Evolutionary conservation across 257 asterid genomes (phyloP), one percentile per base, ranked within the genome.

Genomic region (Misopates orontium): DNA sequence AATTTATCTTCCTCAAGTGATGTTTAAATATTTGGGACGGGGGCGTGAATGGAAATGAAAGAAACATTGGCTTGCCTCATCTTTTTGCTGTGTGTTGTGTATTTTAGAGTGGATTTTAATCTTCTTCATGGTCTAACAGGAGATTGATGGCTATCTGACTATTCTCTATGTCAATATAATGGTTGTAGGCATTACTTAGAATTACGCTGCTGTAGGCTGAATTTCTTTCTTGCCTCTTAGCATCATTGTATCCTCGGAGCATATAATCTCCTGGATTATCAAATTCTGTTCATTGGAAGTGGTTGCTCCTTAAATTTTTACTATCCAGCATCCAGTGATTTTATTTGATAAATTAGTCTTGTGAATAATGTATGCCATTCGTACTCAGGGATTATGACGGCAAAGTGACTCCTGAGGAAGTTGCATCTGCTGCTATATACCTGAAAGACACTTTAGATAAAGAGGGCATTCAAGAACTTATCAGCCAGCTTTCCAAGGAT

Each of bases 361-460:
- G 40, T 59, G 52, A 64, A 54, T 68, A 60, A 71, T 44, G 32
- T 52, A 15, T 60, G 68, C 36, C 67, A 10, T 72, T 53, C 44
- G 31, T 65, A 42, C 48, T 40, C 75, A 90, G 97, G 85, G 99
- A 93, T 85, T 79, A 80, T 76, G 99, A 93, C 42, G 99, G 99
- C 69, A 93, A 87, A 85, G 99, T 93, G 77, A 90, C 97, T 56
- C 81, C 96, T 0, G 99, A 93, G 77, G 99, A 93, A 85, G 99
- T 93, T 64, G 96, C 92, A 36, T 84, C 99, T 66, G 99, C 97
- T 67, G 97, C 97, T 68, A 74, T 71, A 47, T 90, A 90, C 85
- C 90, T 93, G 71, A 93, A 89, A 75, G 99, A 90, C 82, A 90
- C 97, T 76, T 78, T 90, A 75, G 96, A 79, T 68, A 90, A 86